A percentile compares a stretch with the other conserved stretches of the same genome.
Conservation (phyloP, 495 filamentous ascomycete genomes). For the Penicillium antarcticum region DNA sequence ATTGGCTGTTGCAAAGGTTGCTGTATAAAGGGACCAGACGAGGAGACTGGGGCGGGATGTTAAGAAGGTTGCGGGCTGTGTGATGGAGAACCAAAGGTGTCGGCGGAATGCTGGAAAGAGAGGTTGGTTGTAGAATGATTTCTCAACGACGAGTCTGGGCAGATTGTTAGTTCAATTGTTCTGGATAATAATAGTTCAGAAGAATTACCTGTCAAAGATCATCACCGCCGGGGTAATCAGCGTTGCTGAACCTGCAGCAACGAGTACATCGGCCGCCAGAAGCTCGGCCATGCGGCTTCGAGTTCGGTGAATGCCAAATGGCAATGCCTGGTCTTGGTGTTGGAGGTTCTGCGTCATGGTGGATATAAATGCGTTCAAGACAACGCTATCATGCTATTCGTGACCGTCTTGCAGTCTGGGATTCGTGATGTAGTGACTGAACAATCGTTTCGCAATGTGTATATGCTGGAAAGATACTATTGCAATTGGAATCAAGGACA, state of each 20-base stretch:
- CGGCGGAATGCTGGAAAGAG: constrained; percentile 60
- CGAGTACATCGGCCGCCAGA: constrained; percentile 30
- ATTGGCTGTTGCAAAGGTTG: constrained; percentile 87
- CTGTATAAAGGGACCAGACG: constrained; percentile 79
- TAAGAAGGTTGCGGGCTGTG: constrained; percentile 64
- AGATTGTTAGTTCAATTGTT: constrained; percentile 3
- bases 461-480: neutral
- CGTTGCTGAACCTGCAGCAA: constrained; percentile 38
- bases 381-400: constrained; percentile 7
- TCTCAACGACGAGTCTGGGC: constrained; percentile 67
- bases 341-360: constrained; percentile 22
- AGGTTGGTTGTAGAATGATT: constrained; percentile 72
- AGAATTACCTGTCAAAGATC: constrained; percentile 37
- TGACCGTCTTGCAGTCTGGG: constrained; percentile 2
- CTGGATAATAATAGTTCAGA: neutral
- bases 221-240: constrained; percentile 39
- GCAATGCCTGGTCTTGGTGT: constrained; percentile 27
- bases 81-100: constrained; percentile 60
- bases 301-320: constrained; percentile 26
- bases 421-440: neutral
- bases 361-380: constrained; percentile 1
- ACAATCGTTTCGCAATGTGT: neutral
- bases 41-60: constrained; percentile 73
- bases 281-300: constrained; percentile 30
- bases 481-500: constrained; percentile 18